phyloP scores from a whole-genome alignment of 2,329 filamentous ascomycete genomes.

The Aspergillus sp. region DNA sequence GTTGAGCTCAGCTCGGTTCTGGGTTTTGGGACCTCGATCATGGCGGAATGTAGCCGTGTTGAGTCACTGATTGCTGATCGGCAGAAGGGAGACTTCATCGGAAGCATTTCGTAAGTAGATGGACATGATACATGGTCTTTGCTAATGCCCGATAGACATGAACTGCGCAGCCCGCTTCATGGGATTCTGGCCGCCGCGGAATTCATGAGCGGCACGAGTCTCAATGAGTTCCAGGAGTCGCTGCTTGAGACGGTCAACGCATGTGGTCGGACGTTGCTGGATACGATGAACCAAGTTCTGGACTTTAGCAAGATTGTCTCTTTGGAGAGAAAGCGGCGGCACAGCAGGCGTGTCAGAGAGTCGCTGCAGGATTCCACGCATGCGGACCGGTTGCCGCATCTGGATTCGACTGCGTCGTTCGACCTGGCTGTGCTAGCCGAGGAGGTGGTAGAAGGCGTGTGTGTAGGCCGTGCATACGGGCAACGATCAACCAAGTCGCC shows the following conservation, averaged over 20 bases:
- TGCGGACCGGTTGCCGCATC: constrained; percentile 22
- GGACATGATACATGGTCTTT: neutral
- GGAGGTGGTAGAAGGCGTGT: constrained; percentile 48
- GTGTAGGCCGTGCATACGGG: constrained; percentile 38
- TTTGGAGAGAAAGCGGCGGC: constrained; percentile 27
- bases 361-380: constrained; percentile 18
- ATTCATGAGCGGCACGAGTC: constrained; percentile 29
- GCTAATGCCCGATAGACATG: constrained; percentile 20
- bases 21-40: constrained; percentile 34
- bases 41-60: constrained; percentile 36
- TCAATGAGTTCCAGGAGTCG: constrained; percentile 32
- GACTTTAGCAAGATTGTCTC: constrained; percentile 46
- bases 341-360: constrained; percentile 21
- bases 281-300: constrained; percentile 37
- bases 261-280: constrained; percentile 33
- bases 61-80: constrained; percentile 34
- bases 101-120: constrained; percentile 30
- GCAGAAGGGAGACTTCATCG: constrained; percentile 37
- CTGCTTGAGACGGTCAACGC: constrained; percentile 33
- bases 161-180: constrained; percentile 35
- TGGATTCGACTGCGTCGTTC: constrained; percentile 27
- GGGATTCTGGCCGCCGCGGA: constrained; percentile 35
- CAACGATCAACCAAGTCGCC: constrained; percentile 18
- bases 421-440: constrained; percentile 42
- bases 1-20: constrained; percentile 33